A percentile compares a stretch with the other conserved stretches of the same genome.
Evolutionary conservation across 2,329 filamentous ascomycete genomes (phyloP).

Genomic region (Pyricularia grisea): DNA sequence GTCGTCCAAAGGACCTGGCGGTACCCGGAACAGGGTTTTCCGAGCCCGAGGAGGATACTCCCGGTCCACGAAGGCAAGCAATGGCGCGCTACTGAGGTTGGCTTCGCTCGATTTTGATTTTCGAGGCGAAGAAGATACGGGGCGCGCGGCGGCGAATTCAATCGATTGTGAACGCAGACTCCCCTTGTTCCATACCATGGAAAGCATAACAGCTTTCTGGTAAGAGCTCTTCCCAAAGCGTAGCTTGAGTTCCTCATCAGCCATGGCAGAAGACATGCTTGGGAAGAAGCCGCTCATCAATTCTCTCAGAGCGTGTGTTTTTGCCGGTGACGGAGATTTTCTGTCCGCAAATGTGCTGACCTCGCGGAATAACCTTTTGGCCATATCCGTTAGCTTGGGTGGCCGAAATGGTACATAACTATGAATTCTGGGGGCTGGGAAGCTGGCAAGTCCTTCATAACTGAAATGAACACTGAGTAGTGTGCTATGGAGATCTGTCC

Average conservation of each 20-base stretch:
- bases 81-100: slow-evolving; percentile 17
- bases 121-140: slow-evolving; percentile 19
- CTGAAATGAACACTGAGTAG: slow-evolving; percentile 1
- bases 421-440: not conserved
- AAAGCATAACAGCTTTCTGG: slow-evolving; percentile 33
- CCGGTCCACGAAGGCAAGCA: slow-evolving; percentile 39
- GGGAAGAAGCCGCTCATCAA: slow-evolving; percentile 36
- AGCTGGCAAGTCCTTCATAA: not conserved
- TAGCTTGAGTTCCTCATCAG: slow-evolving; percentile 32
- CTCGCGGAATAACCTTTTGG: slow-evolving; percentile 30
- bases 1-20: slow-evolving; percentile 26
- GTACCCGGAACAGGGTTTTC: slow-evolving; percentile 35
- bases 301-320: slow-evolving; percentile 30
- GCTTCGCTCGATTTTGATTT: slow-evolving; percentile 5
- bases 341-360: slow-evolving; percentile 23
- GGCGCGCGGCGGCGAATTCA: slow-evolving; percentile 22
- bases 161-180: slow-evolving; percentile 20
- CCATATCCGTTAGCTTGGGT: slow-evolving; percentile 27
- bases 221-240: slow-evolving; percentile 38
- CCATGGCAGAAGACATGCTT: slow-evolving; percentile 19
- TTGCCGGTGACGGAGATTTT: slow-evolving; percentile 27
- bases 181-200: slow-evolving; percentile 37
- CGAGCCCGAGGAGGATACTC: slow-evolving; percentile 35
- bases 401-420: slow-evolving; percentile 8
- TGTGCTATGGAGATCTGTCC: slow-evolving; percentile 40